A percentile compares a stretch with the other conserved stretches of the same genome.
Conservation (phyloP, 2,329 filamentous ascomycete genomes). For the Aspergillus ustus region DNA sequence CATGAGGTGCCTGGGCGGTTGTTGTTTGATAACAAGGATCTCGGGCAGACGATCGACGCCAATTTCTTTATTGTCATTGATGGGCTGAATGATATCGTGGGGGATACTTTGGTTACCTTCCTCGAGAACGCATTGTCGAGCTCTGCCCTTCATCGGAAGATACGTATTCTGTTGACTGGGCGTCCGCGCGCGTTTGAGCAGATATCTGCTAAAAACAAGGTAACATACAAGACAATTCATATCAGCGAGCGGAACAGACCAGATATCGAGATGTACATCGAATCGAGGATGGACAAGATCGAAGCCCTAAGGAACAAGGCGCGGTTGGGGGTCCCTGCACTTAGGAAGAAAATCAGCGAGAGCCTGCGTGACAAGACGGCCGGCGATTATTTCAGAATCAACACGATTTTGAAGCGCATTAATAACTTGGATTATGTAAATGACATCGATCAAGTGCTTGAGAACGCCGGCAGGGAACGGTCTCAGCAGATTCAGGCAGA, state of each 20-base stretch:
- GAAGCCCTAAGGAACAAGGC: constrained; percentile 29
- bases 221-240: constrained; percentile 19
- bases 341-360: constrained; percentile 26
- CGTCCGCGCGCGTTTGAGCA: constrained; percentile 26
- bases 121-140: constrained; percentile 18
- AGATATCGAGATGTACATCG: constrained; percentile 31
- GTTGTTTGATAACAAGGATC: constrained; percentile 19
- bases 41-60: constrained; percentile 23
- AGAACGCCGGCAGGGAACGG: constrained; percentile 28
- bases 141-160: constrained; percentile 12
- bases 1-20: constrained; percentile 19
- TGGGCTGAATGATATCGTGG: constrained; percentile 52
- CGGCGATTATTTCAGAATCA: constrained; percentile 34
- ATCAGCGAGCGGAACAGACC: constrained; percentile 26
- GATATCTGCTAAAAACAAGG: constrained; percentile 15
- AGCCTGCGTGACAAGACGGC: constrained; percentile 26
- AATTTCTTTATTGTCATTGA: constrained; percentile 52
- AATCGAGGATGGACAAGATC: constrained; percentile 31
- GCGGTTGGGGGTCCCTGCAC: constrained; percentile 23
- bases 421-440: constrained; percentile 31
- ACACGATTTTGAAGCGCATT: constrained; percentile 31
- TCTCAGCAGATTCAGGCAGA: constrained; percentile 32
- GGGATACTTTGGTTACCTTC: constrained; percentile 27
- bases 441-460: constrained; percentile 32
- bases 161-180: constrained; percentile 30